A percentile compares a stretch with the other conserved stretches of the same genome.
These are phyloP conservation scores for Cystofilobasidium bisporidii DNA, from an alignment of 768 basidiomycete genomes.

Conservation along the genomic window DNA sequence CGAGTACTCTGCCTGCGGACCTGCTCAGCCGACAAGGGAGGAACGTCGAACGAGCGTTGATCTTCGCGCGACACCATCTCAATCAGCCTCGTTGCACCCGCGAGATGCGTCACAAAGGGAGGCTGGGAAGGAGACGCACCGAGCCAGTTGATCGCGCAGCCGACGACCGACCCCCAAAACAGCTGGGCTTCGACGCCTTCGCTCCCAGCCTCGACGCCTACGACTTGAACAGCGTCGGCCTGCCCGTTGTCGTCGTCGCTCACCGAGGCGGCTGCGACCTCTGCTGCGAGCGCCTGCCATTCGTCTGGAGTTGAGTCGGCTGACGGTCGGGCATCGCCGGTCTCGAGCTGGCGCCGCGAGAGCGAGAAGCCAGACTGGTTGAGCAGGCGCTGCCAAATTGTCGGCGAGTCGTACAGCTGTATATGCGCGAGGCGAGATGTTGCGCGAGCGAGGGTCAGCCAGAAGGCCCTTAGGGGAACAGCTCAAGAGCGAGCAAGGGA, in stretches of 20 bases:
- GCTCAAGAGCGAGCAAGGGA: neutral
- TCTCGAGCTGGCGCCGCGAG: neutral
- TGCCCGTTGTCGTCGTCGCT: neutral
- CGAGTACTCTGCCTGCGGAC: neutral
- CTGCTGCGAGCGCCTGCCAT: neutral
- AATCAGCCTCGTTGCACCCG: no score
- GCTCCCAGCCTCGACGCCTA: slow-evolving; percentile 5
- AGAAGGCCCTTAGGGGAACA: no score
- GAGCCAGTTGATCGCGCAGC: neutral
- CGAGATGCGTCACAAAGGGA: no score
- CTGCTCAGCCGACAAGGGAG: neutral
- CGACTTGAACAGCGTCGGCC: slow-evolving; percentile 1
- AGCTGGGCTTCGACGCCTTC: slow-evolving; percentile 12
- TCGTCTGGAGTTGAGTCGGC: neutral
- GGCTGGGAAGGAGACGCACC: neutral
- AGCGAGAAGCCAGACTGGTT: neutral
- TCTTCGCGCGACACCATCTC: neutral
- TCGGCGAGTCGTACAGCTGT: neutral
- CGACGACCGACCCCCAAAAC: neutral
- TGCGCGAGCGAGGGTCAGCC: neutral
- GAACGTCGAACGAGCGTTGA: neutral
- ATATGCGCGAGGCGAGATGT: neutral
- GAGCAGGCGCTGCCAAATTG: neutral
- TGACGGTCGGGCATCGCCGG: neutral
- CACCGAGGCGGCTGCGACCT: neutral